A percentile compares a stretch with the other conserved stretches of the same genome.
Evolutionary conservation across 305 asterid genomes (phyloP).

Genomic region (Ilex paraguariensis): DNA sequence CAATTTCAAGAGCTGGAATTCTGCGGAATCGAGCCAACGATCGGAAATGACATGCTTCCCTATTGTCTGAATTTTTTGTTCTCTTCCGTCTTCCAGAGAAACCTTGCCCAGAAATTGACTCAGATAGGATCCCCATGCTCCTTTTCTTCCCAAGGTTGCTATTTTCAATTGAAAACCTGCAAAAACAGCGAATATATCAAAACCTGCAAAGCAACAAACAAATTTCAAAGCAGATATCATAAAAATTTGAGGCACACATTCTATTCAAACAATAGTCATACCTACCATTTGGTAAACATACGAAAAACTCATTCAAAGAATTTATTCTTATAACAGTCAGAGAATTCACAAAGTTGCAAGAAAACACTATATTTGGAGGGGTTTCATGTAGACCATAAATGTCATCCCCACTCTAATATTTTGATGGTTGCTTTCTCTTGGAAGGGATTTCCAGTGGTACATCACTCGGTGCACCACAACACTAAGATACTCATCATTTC

Average conservation of each 20-base stretch:
- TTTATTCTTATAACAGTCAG: too few relatives aligned
- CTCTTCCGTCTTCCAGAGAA: conserved; percentile 57
- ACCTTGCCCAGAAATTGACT: conserved; percentile 48
- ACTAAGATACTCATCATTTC: too few relatives aligned
- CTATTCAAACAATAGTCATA: background rate
- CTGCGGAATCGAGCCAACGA: conserved; percentile 50
- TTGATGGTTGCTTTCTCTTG: too few relatives aligned
- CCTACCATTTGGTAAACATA: too few relatives aligned
- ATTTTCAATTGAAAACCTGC: conserved; percentile 45
- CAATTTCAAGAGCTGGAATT: conserved; percentile 44
- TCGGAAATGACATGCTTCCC: conserved; percentile 31
- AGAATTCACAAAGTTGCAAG: too few relatives aligned
- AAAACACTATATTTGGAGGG: too few relatives aligned
- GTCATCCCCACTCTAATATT: too few relatives aligned
- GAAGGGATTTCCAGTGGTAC: too few relatives aligned
- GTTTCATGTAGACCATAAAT: too few relatives aligned
- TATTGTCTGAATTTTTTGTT: conserved; percentile 30
- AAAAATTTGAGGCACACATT: background rate
- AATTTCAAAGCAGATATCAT: background rate
- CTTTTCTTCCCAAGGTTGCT: conserved; percentile 30
- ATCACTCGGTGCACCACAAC: too few relatives aligned
- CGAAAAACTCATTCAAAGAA: too few relatives aligned
- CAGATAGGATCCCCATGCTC: conserved; percentile 39
- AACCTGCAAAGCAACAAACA: background rate
- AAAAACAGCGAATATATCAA: background rate